Percentiles rank a stretch among this genome's conserved stretches.
Evolutionary conservation across 2,329 filamentous ascomycete species (phyloP).

Genomic region (Paramyrothecium roridum): DNA sequence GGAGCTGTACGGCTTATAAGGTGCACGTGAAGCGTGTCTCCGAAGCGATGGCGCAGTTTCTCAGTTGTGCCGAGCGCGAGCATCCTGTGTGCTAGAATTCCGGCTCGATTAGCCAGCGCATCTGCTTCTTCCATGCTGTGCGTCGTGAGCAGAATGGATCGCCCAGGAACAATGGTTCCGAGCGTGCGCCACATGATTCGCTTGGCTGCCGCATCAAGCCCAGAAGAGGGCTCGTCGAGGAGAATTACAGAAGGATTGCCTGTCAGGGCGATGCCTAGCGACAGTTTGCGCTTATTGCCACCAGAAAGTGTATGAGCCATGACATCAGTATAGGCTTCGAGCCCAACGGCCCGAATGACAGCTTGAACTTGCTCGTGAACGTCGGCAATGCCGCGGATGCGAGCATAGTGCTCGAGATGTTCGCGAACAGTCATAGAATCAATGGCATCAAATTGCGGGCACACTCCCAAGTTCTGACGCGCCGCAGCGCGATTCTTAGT

Average conservation of each 20-base stretch:
- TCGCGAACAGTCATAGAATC: constrained; percentile 88
- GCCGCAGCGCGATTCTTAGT: constrained; percentile 69
- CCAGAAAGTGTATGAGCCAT: constrained; percentile 81
- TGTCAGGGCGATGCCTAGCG: constrained; percentile 85
- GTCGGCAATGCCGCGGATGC: constrained; percentile 73
- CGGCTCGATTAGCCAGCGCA: constrained; percentile 76
- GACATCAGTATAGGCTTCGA: constrained; percentile 65
- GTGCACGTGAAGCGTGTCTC: constrained; percentile 77
- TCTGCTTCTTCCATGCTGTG: constrained; percentile 97
- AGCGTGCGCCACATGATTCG: constrained; percentile 91
- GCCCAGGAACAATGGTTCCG: constrained; percentile 66
- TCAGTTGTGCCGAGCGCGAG: constrained; percentile 77
- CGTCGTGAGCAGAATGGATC: constrained; percentile 85
- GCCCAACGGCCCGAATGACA: constrained; percentile 77
- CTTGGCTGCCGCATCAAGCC: constrained; percentile 88
- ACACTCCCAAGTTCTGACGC: constrained; percentile 80
- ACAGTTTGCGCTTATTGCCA: constrained; percentile 92
- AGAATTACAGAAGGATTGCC: constrained; percentile 85
- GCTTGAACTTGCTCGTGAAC: constrained; percentile 74
- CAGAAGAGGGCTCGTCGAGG: constrained; percentile 84
- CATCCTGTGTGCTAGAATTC: constrained; percentile 84
- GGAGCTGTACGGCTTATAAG: constrained; percentile 74
- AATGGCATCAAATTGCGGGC: constrained; percentile 83
- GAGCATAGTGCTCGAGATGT: constrained; percentile 84
- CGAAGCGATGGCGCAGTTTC: constrained; percentile 69